Conservation (phyloP, 1,284 basidiomycete species). For the Gomphus bonarii region DNA sequence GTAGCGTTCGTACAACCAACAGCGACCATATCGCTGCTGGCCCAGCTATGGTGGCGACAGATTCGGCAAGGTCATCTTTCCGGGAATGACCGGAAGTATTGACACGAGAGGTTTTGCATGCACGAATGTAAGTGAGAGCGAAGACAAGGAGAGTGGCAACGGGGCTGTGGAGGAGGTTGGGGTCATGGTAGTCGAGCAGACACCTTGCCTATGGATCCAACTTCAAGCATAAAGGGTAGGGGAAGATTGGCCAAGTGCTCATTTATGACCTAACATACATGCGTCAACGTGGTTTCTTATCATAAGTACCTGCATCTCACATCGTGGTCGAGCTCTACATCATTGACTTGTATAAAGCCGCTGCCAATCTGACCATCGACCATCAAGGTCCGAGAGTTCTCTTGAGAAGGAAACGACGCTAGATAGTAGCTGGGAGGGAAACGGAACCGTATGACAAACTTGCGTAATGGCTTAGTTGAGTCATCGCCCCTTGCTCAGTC, state of each 20-base stretch:
- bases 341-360: conserved; percentile 78
- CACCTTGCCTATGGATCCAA: conserved; percentile 65
- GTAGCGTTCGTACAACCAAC: too few relatives aligned
- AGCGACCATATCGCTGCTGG: too few relatives aligned
- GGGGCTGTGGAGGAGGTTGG: conserved; percentile 62
- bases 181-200: conserved; percentile 71
- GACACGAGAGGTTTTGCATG: conserved; percentile 29
- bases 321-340: conserved; percentile 69
- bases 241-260: conserved; percentile 40
- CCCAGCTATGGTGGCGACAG: conserved; percentile 72
- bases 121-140: conserved; percentile 52
- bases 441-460: too few relatives aligned
- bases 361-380: conserved; percentile 89
- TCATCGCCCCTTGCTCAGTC: too few relatives aligned
- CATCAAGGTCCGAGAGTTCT: conserved; percentile 78
- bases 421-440: conserved; percentile 73
- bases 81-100: conserved; percentile 12
- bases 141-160: conserved; percentile 56
- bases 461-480: too few relatives aligned
- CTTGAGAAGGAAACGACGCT: conserved; percentile 80
- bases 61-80: conserved; percentile 42
- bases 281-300: conserved; percentile 14
- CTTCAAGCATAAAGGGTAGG: conserved; percentile 58
- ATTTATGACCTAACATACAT: conserved; percentile 64
- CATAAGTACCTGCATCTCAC: conserved; percentile 33